Percentiles rank a stretch among this genome's conserved stretches.
Evolutionary conservation across 768 basidiomycete species (phyloP).

Genomic region (Mycena venus): DNA sequence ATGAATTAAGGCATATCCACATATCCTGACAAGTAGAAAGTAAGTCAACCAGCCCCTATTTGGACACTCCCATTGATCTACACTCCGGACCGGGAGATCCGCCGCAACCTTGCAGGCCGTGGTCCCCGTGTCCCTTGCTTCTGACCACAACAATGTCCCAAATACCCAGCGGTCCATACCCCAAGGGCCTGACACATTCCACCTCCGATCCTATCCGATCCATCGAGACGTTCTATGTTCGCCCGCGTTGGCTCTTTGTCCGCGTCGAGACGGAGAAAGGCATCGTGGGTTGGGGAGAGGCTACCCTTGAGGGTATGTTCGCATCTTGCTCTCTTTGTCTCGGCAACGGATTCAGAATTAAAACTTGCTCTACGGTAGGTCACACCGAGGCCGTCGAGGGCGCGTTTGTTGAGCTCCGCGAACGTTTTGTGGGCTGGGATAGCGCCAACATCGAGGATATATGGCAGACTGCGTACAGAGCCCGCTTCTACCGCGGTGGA

Average conservation of each 20-base stretch:
- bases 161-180: background rate
- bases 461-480: conserved; percentile 75
- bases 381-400: conserved; percentile 84
- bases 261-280: conserved; percentile 75
- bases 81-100: too few relatives aligned
- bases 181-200: background rate
- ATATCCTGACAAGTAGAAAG: too few relatives aligned
- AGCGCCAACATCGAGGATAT: conserved; percentile 80
- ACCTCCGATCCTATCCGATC: conserved; percentile 20
- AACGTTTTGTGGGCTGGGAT: conserved; percentile 72
- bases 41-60: too few relatives aligned
- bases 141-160: background rate
- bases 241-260: conserved; percentile 81
- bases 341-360: too few relatives aligned
- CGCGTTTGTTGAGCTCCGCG: conserved; percentile 68
- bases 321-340: too few relatives aligned
- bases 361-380: conserved; percentile 39
- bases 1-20: too few relatives aligned
- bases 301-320: conserved; percentile 67
- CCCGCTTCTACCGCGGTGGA: conserved; percentile 81
- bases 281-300: conserved; percentile 82
- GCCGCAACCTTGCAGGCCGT: too few relatives aligned
- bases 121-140: background rate
- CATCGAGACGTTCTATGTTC: conserved; percentile 72
- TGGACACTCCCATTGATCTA: too few relatives aligned